Percentiles rank a stretch among this genome's conserved stretches.
Conservation (phyloP, 2,329 filamentous ascomycete species). For the Ustulina deusta region DNA sequence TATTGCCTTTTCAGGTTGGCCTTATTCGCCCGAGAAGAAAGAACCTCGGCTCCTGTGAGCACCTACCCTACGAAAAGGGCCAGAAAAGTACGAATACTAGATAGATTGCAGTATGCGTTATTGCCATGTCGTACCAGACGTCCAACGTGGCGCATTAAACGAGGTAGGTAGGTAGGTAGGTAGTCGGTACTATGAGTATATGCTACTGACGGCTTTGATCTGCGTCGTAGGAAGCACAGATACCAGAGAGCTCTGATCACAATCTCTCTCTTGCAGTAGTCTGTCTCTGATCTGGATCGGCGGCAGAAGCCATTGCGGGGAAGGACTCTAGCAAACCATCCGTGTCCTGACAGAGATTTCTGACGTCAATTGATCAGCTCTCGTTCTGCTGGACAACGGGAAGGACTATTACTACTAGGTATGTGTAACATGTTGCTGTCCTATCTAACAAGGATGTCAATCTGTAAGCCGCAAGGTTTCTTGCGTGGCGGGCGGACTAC, state of each 20-base stretch:
- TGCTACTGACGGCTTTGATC: not conserved
- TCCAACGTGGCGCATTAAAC: not conserved
- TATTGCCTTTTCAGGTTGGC: conserved; percentile 30
- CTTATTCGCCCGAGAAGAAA: not conserved
- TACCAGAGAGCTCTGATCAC: conserved; percentile 28
- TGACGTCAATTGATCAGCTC: conserved; percentile 31
- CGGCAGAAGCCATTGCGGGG: conserved; percentile 32
- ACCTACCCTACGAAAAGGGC: not conserved
- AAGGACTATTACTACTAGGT: conserved; percentile 2
- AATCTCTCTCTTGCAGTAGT: conserved; percentile 24
- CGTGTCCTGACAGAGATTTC: conserved; percentile 24
- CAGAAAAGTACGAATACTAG: conserved; percentile 4
- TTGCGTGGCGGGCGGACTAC: not conserved
- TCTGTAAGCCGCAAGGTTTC: conserved; percentile 18
- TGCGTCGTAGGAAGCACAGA: conserved; percentile 9
- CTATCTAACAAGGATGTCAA: conserved; percentile 22
- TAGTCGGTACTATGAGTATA: too few species aligned
- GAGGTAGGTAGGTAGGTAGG: too few species aligned
- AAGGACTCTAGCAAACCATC: conserved; percentile 19
- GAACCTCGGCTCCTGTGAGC: conserved; percentile 19
- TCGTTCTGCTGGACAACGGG: conserved; percentile 1
- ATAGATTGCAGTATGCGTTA: conserved; percentile 4
- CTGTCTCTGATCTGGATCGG: conserved; percentile 28
- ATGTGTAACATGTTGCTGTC: conserved; percentile 12
- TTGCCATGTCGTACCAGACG: not conserved